Evolutionary conservation across 2,329 filamentous ascomycete genomes (phyloP).

Genomic region (Gyromitra esculenta): DNA sequence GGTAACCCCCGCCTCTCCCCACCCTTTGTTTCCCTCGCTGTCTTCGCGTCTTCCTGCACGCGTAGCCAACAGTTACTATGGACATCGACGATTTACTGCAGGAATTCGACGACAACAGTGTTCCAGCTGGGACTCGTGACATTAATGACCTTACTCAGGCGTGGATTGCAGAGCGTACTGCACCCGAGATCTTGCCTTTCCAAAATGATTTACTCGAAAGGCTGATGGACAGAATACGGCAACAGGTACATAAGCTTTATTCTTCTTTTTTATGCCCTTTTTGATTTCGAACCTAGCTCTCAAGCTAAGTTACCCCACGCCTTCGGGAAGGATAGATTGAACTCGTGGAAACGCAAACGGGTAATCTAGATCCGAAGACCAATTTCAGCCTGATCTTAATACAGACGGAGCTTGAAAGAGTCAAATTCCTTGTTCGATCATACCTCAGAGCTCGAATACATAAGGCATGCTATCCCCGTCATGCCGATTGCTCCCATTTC

Average conservation of each 20-base stretch:
- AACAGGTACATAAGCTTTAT: conserved; percentile 64
- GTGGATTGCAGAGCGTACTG: conserved; percentile 91
- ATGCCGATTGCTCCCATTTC: conserved; percentile 34
- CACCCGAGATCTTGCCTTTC: conserved; percentile 87
- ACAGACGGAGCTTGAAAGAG: conserved; percentile 94
- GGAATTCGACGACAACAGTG: conserved; percentile 71
- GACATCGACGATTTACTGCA: conserved; percentile 83
- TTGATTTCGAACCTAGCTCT: neutral
- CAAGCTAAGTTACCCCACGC: conserved; percentile 25
- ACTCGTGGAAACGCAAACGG: conserved; percentile 78
- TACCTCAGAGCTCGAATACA: conserved; percentile 84
- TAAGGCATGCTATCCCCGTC: conserved; percentile 70
- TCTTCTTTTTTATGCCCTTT: neutral
- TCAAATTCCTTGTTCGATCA: conserved; percentile 87
- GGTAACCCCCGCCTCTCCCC: conserved; percentile 28
- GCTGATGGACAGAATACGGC: conserved; percentile 75
- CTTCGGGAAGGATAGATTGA: conserved; percentile 65
- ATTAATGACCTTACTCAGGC: conserved; percentile 88
- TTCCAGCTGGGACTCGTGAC: conserved; percentile 73
- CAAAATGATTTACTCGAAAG: conserved; percentile 81
- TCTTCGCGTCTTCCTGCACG: conserved; percentile 22
- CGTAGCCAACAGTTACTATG: conserved; percentile 63
- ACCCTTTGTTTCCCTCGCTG: conserved; percentile 18
- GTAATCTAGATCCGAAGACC: conserved; percentile 85
- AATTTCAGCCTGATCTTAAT: conserved; percentile 95